Base-by-base conservation (phyloP, 768 basidiomycete genomes). In the Lactifluus piperatus region DNA sequence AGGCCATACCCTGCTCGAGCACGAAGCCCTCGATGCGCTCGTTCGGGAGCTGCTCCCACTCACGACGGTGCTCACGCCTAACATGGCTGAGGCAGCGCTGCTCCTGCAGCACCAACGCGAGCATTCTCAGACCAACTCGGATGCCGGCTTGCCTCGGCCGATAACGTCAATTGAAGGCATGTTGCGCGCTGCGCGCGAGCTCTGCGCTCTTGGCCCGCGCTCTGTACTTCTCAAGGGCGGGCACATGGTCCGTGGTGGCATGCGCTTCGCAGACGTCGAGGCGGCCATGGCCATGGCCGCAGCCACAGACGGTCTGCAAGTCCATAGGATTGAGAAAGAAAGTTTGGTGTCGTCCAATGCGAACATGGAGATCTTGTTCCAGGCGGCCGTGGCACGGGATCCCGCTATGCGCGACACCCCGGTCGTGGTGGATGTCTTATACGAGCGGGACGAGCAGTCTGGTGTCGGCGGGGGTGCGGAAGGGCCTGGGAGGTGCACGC, bases 211-310 rank as follows among this genome's bases (percentile, higher is more conserved):
- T 8, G 84, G 84, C 0, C 72, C 79, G 0, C 68, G 72, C 2
- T 81, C 82, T 1, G 84, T 91, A 0, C 75, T 95, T 11, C 70
- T 97, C 55, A 97, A 95, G 68, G 94, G 94, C 2, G 94, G 94
- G 0, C 94, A 97, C 67, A 65, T 91, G 13, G 69, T 70, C 0
- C 48, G n/a, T 13, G 24, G 24, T 9, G 2, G 14, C 1, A 69
- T 79, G 1, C 76, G 74, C 0, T 54, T 75, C 8, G 67, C 68
- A 0, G 84, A 88, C 18, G 69, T 91, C 5, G 64, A 68, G 16
- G 36, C 30, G 3, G 47, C 24, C 20, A 37, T 41, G 45, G 20
- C 10, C 10, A 10, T 10, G 4, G 30, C 10, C 30, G 32, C 47
- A 5, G 51, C 55, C n/a, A 14, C 13, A 10, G 50, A n/a, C 6